Evolutionary conservation across 208 protist species (phyloP).

Genomic region (Wallacemonas collosoma): DNA sequence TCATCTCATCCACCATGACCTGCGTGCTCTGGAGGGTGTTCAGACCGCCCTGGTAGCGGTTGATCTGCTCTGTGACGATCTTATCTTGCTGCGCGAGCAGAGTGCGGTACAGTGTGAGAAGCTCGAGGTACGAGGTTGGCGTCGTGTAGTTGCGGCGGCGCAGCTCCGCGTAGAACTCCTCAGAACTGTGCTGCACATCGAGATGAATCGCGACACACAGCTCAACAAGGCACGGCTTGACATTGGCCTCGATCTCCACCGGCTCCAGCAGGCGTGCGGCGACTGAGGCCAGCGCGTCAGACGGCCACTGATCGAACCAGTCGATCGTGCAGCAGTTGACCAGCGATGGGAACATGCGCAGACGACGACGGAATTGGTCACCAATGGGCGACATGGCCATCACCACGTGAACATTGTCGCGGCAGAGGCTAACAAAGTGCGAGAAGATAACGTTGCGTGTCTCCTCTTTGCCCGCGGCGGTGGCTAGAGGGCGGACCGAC

Average conservation of each 20-base stretch:
- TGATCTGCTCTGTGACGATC: slow-evolving; percentile 63
- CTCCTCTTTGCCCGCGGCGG: slow-evolving; percentile 92
- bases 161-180: slow-evolving; percentile 95
- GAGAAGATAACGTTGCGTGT: slow-evolving; percentile 92
- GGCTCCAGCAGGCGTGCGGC: slow-evolving; percentile 74
- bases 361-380: slow-evolving; percentile 93
- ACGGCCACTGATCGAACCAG: slow-evolving; percentile 97
- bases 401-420: slow-evolving; percentile 96
- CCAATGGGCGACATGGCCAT: slow-evolving; percentile 96
- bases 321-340: slow-evolving; percentile 98
- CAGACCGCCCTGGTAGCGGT: slow-evolving; percentile 91
- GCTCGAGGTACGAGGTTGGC: slow-evolving; percentile 95
- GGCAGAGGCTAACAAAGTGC: slow-evolving; percentile 94
- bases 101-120: slow-evolving; percentile 90
- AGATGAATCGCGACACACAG: slow-evolving; percentile 94
- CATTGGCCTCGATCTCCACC: slow-evolving; percentile 53
- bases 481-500: slow-evolving; percentile 77
- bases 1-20: slow-evolving; percentile 93
- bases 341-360: slow-evolving; percentile 97
- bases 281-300: slow-evolving; percentile 92
- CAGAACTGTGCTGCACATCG: slow-evolving; percentile 78
- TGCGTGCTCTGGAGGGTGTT: slow-evolving; percentile 95
- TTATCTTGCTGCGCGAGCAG: slow-evolving; percentile 88
- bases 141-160: slow-evolving; percentile 96
- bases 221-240: slow-evolving; percentile 71